Conservation (phyloP, 2,329 filamentous ascomycete species). For the Aspergillus ochraceoroseus region DNA sequence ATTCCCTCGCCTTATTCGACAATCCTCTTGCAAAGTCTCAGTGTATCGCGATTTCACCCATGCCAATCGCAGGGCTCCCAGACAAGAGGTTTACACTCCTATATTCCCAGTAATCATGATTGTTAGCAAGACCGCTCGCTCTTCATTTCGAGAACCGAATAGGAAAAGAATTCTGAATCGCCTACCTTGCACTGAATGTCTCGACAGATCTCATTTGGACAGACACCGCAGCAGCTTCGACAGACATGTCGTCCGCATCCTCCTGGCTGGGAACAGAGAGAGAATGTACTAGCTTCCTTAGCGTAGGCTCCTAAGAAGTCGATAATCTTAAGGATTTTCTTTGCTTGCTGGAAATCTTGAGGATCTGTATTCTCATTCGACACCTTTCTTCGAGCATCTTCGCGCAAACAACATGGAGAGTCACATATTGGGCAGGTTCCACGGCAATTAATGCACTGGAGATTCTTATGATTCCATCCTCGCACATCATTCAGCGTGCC, state of each 20-base stretch:
- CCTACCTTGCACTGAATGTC: slow-evolving; percentile 35
- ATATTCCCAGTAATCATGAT: slow-evolving; percentile 7
- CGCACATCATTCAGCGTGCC: slow-evolving; percentile 19
- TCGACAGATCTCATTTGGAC: slow-evolving; percentile 30
- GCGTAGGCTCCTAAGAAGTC: slow-evolving; percentile 22
- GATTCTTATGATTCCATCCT: slow-evolving; percentile 31
- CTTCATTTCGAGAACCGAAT: not conserved
- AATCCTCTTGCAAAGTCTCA: too few relatives aligned
- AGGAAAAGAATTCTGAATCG: too few relatives aligned
- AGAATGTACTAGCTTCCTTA: slow-evolving; percentile 31
- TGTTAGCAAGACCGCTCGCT: not conserved
- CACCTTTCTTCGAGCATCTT: slow-evolving; percentile 13
- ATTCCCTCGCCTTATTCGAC: too few relatives aligned
- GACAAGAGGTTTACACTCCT: slow-evolving; percentile 34
- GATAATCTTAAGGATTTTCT: slow-evolving; percentile 22
- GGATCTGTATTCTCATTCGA: slow-evolving; percentile 15
- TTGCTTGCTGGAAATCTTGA: slow-evolving; percentile 17
- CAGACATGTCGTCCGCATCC: slow-evolving; percentile 34
- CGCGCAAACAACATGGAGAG: slow-evolving; percentile 32
- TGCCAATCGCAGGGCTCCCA: slow-evolving; percentile 36
- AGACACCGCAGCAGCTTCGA: slow-evolving; percentile 34
- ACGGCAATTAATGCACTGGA: slow-evolving; percentile 30
- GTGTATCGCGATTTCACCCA: slow-evolving; percentile 10
- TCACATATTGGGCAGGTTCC: slow-evolving; percentile 29
- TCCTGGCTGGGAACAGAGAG: slow-evolving; percentile 29